phyloP scores from a whole-genome alignment of 108 stramenopile species.

The Discostella pseudostelligera region DNA sequence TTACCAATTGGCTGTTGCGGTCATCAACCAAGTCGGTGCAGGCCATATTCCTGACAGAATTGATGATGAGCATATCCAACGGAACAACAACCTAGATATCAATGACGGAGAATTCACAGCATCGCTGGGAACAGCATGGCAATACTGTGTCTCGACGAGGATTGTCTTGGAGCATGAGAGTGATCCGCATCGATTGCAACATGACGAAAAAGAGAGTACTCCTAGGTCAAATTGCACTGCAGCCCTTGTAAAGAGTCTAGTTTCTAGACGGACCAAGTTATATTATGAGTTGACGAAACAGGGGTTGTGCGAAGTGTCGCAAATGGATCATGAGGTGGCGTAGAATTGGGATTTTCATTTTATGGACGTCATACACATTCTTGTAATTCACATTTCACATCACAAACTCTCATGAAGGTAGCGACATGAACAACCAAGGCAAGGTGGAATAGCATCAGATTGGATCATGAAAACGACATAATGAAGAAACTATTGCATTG shows the following conservation, averaged over 20 bases:
- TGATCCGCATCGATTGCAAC: constrained; percentile 37
- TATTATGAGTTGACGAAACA: constrained; percentile 24
- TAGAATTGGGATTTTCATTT: not conserved
- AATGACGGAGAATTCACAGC: constrained; percentile 55
- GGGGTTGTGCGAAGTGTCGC: constrained; percentile 32
- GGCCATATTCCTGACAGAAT: not conserved
- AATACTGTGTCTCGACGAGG: constrained; percentile 82
- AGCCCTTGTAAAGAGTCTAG: constrained; percentile 42
- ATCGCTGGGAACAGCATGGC: constrained; percentile 82
- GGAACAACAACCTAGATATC: constrained; percentile 19
- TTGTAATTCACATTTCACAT: not conserved
- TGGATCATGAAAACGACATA: too few species aligned
- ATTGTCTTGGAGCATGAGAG: constrained; percentile 53
- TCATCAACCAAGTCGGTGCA: constrained; percentile 76
- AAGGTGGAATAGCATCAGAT: too few species aligned
- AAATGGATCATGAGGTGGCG: not conserved
- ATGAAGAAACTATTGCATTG: too few species aligned
- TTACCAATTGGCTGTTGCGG: constrained; percentile 67
- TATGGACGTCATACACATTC: too few species aligned
- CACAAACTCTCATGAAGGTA: not conserved
- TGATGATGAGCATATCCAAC: constrained; percentile 2
- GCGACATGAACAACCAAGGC: not conserved
- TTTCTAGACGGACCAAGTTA: constrained; percentile 23
- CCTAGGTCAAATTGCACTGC: constrained; percentile 24
- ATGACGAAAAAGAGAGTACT: not conserved